Percentiles rank a stretch among this genome's conserved stretches.
Evolutionary conservation across 805 yeast genomes (phyloP).

Genomic region (Saturnispora hagleri): DNA sequence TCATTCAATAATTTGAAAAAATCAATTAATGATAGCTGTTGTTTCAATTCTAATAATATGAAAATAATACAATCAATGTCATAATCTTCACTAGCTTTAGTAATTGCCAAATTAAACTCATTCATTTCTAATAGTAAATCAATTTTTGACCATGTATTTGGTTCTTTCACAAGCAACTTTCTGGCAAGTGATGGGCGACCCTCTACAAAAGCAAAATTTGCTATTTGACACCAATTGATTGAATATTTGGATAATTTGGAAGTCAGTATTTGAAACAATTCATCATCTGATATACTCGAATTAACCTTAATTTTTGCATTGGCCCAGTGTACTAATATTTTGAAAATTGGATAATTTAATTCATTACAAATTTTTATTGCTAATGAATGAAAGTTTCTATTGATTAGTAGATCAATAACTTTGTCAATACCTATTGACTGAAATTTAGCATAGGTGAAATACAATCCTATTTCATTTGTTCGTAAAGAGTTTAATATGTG

Average conservation of each 20-base stretch:
- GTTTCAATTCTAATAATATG: slow-evolving; percentile 45
- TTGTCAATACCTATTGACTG: slow-evolving; percentile 42
- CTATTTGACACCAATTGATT: slow-evolving; percentile 50
- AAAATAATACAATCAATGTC: slow-evolving; percentile 52
- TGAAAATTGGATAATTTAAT: slow-evolving; percentile 36
- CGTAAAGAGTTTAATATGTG: slow-evolving; percentile 66
- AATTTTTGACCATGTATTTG: slow-evolving; percentile 50
- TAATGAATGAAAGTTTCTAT: slow-evolving; percentile 50
- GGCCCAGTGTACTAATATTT: slow-evolving; percentile 74
- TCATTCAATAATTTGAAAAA: slow-evolving; percentile 58
- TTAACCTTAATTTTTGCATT: slow-evolving; percentile 54
- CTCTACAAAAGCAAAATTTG: slow-evolving; percentile 64
- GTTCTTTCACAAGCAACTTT: slow-evolving; percentile 59
- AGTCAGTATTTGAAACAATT: slow-evolving; percentile 42
- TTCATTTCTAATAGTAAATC: slow-evolving; percentile 61
- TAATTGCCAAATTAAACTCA: slow-evolving; percentile 49
- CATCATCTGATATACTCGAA: slow-evolving; percentile 45
- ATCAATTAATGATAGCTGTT: slow-evolving; percentile 51
- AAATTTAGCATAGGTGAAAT: slow-evolving; percentile 53
- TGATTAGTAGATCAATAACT: slow-evolving; percentile 47
- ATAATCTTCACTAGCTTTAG: slow-evolving; percentile 53
- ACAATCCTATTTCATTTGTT: slow-evolving; percentile 54
- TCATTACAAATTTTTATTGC: slow-evolving; percentile 53
- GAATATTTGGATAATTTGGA: slow-evolving; percentile 30
- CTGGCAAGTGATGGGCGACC: slow-evolving; percentile 69